Conservation (phyloP, 768 basidiomycete genomes). For the Leucosporidium creatinivorum region DNA sequence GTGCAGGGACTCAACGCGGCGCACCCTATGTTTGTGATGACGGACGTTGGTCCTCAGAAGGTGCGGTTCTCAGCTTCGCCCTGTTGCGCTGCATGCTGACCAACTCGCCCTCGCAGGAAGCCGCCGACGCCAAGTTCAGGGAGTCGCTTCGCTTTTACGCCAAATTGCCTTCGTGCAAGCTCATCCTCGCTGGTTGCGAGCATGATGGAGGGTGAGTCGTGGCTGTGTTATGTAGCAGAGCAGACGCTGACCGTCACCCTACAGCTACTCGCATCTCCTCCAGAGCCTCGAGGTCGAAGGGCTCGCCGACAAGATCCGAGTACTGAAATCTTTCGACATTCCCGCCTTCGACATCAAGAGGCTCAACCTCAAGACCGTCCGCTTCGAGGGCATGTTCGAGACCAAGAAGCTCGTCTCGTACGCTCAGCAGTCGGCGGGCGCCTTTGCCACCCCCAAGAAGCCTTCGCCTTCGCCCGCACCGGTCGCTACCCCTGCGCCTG, state of each 20-base stretch:
- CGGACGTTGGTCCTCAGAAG: conserved; percentile 24
- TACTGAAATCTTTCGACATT: conserved; percentile 18
- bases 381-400: conserved; percentile 23
- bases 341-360: conserved; percentile 28
- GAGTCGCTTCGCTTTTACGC: conserved; percentile 14
- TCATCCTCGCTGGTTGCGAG: conserved; percentile 24
- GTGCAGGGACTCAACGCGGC: conserved; percentile 23
- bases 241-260: no score
- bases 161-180: conserved; percentile 20
- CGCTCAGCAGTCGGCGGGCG: neutral
- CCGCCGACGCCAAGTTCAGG: conserved; percentile 23
- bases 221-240: no score
- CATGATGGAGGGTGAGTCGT: conserved; percentile 23
- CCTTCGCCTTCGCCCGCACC: neutral
- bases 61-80: neutral
- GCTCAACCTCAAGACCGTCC: conserved; percentile 7
- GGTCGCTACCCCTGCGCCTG: neutral
- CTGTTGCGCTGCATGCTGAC: no score
- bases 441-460: neutral
- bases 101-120: conserved; percentile 5
- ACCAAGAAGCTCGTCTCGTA: conserved; percentile 12
- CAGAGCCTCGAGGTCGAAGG: conserved; percentile 10
- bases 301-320: conserved; percentile 11
- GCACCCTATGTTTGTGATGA: conserved; percentile 18
- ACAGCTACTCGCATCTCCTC: conserved; percentile 24